Evolutionary conservation across 2,329 filamentous ascomycete species (phyloP).

Genomic region (Aspergillus chevalieri): DNA sequence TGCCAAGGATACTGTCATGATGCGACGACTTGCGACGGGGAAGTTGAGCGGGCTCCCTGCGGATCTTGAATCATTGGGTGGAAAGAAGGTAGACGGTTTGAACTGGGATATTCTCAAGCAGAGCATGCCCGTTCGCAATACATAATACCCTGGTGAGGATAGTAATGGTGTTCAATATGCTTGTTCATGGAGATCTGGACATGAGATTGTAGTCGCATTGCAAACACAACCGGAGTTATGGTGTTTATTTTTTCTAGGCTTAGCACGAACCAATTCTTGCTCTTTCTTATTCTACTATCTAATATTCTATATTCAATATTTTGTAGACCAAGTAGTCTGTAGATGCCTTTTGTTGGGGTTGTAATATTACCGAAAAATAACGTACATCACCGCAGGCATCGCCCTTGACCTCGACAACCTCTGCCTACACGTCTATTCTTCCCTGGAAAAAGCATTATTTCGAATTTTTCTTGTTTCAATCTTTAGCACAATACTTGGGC

Average conservation of each 20-base stretch:
- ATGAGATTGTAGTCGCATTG: constrained; percentile 1
- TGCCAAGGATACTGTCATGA: constrained; percentile 66
- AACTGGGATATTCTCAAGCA: constrained; percentile 47
- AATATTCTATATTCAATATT: background rate
- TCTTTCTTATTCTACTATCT: background rate
- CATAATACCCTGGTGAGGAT: constrained; percentile 8
- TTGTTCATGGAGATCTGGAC: constrained; percentile 1
- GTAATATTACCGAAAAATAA: background rate
- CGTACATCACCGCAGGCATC: background rate
- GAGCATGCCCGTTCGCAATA: constrained; percentile 26
- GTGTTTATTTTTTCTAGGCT: background rate
- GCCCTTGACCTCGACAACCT: background rate
- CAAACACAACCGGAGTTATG: background rate
- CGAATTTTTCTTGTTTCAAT: background rate
- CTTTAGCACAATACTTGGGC: background rate
- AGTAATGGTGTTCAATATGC: background rate
- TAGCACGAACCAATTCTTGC: background rate
- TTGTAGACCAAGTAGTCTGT: background rate
- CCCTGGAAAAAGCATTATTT: constrained; percentile 2
- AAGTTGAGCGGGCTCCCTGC: constrained; percentile 33
- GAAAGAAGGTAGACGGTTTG: constrained; percentile 44
- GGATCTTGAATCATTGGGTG: constrained; percentile 34
- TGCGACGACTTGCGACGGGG: constrained; percentile 65
- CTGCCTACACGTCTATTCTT: constrained; percentile 1
- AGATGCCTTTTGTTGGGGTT: background rate